Base-by-base conservation (phyloP, 2,329 filamentous ascomycete species). In the Penicillium rolfsii region DNA sequence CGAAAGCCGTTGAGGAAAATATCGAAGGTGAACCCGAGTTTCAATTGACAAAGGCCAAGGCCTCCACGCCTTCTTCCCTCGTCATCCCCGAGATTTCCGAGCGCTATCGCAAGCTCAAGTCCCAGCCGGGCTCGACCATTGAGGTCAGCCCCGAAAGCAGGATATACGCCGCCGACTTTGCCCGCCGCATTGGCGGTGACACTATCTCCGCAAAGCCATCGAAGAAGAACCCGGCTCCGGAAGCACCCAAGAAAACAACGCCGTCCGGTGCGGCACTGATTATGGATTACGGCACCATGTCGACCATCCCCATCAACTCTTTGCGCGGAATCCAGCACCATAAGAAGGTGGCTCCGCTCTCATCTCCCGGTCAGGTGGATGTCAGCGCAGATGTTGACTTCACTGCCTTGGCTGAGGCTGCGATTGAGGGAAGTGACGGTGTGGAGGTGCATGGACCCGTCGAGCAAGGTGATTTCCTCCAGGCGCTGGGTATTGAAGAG, bases 361-460 rank as follows among this genome's bases (percentile, higher is more conserved):
- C 85, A 0, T 82, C 86, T 5, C 91, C 95, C 0, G 95, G 95
- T 0, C 84, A 89, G 28, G 93, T 96, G 2, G 95, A 99, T 73
- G 82, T 99, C 24, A 93, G 89, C 66, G 94, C 91, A 0, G 94
- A 99, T 73, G 95, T 99, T 0, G 95, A 99, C 76, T 99, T 99
- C 73, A 85, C 86, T 0, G 92, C 89, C 11, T 80, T 99, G 1
- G 93, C 93, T 0, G 93, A 98, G 73, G 84, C 90, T 1, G 93
- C 93, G 0, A 83, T 91, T 49, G 80, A 84, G 41, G 90, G 91
- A 0, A 93, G 89, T 66, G 84, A 88, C 1, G 89, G 88, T 1
- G 87, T 98, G 4, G 95, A 99, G 76, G 91, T 97, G 6, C 93
- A 98, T 71, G 95, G 95, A 0, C 95, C 95, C 0, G 88, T 97